Percentiles rank a stretch among this genome's conserved stretches.
Conservation (phyloP, 805 yeast genomes). For the Lipomyces spencermartinsiae region DNA sequence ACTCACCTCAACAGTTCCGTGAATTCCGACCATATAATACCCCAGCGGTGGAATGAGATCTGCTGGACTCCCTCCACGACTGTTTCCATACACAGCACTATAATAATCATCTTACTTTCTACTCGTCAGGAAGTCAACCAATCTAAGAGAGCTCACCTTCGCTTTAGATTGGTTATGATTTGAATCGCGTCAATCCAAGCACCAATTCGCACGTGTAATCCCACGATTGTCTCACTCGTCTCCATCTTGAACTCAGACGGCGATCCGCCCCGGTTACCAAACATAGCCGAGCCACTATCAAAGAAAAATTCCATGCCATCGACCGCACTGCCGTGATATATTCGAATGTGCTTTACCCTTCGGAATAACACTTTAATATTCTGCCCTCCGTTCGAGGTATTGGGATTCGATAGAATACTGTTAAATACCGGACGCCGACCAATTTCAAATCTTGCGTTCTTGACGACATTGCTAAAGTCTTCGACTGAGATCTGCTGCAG, state of each 20-base stretch:
- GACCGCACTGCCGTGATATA: slow-evolving; percentile 76
- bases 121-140: slow-evolving; percentile 47
- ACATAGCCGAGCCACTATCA: slow-evolving; percentile 42
- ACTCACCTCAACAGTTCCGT: slow-evolving; percentile 62
- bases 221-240: slow-evolving; percentile 64
- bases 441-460: slow-evolving; percentile 13
- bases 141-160: slow-evolving; percentile 39
- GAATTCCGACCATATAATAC: slow-evolving; percentile 66
- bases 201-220: slow-evolving; percentile 73
- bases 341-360: slow-evolving; percentile 59
- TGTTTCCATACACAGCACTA: slow-evolving; percentile 66
- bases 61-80: slow-evolving; percentile 67
- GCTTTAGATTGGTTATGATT: slow-evolving; percentile 57
- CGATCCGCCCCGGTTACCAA: slow-evolving; percentile 50
- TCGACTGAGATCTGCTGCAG: slow-evolving; percentile 63
- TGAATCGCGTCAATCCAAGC: slow-evolving; percentile 91
- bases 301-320: slow-evolving; percentile 75
- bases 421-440: slow-evolving; percentile 20
- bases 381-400: not conserved
- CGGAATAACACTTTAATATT: slow-evolving; percentile 29
- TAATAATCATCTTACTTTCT: slow-evolving; percentile 38
- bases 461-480: slow-evolving; percentile 52
- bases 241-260: slow-evolving; percentile 62
- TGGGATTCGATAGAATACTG: slow-evolving; percentile 30
- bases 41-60: slow-evolving; percentile 70